Percentiles rank a stretch among this genome's conserved stretches.
Conservation (phyloP, 176 grass and related monocot genomes). For the Microstegium vimineum region DNA sequence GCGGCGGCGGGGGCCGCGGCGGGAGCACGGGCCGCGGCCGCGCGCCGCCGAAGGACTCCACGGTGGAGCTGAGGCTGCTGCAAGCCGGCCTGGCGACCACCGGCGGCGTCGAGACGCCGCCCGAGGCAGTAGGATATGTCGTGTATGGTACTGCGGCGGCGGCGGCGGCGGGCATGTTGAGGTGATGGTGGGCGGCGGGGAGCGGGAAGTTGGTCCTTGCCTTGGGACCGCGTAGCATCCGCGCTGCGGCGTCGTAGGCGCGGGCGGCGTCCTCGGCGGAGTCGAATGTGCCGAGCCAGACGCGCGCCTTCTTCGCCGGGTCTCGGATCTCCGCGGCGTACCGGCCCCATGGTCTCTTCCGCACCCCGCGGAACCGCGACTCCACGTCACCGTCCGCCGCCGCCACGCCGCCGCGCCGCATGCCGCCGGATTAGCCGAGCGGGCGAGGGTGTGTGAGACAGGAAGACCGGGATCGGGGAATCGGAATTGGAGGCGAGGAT, state of each 20-base stretch:
- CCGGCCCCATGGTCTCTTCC: slow-evolving; percentile 73
- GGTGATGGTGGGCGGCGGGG: neutral
- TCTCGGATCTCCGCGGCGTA: slow-evolving; percentile 86
- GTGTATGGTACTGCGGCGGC: neutral
- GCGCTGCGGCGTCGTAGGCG: slow-evolving; percentile 65
- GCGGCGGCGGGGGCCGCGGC: slow-evolving; percentile 23
- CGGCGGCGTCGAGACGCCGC: neutral
- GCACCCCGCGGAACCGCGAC: slow-evolving; percentile 65
- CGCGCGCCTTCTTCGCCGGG: slow-evolving; percentile 61
- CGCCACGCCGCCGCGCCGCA: slow-evolving; percentile 30
- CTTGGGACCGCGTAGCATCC: slow-evolving; percentile 56
- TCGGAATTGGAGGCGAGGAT: neutral
- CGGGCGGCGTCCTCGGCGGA: slow-evolving; percentile 67
- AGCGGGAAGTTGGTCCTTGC: slow-evolving; percentile 73
- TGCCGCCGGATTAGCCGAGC: neutral
- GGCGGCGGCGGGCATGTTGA: neutral
- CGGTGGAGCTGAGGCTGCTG: slow-evolving; percentile 79
- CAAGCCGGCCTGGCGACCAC: slow-evolving; percentile 31
- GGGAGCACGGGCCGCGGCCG: slow-evolving; percentile 33
- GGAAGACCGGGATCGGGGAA: neutral
- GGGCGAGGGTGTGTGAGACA: neutral
- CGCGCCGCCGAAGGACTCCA: slow-evolving; percentile 59
- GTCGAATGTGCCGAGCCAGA: slow-evolving; percentile 79
- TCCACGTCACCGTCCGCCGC: slow-evolving; percentile 3
- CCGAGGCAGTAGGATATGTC: neutral